These are phyloP conservation scores for Microdochium nivale DNA, from an alignment of 2,329 filamentous ascomycete genomes.

Conservation along the genomic window DNA sequence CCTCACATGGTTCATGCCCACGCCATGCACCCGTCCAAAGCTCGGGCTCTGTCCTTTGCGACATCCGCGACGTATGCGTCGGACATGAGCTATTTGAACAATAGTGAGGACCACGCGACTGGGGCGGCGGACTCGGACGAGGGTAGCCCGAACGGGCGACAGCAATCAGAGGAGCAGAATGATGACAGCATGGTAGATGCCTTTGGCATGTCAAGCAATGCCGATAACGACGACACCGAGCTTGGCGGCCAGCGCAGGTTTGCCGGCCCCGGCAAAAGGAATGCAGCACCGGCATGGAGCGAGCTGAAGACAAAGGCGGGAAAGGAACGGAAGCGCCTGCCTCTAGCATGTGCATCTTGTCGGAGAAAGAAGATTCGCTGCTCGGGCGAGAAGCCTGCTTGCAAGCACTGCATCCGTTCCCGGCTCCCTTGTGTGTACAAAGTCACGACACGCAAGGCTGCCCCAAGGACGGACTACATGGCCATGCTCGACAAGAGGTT, in stretches of 20 bases:
- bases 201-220: conserved; percentile 41
- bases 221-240: conserved; percentile 43
- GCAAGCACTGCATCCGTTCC: conserved; percentile 89
- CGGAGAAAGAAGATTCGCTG: conserved; percentile 96
- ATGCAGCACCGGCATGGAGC: conserved; percentile 61
- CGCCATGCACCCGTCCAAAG: too few species aligned
- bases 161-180: conserved; percentile 35
- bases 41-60: too few species aligned
- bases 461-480: conserved; percentile 96
- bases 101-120: conserved; percentile 5
- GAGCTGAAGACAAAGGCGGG: conserved; percentile 86
- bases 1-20: background rate
- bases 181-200: conserved; percentile 50
- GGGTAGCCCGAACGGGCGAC: conserved; percentile 31
- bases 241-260: conserved; percentile 44
- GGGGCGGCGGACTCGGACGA: conserved; percentile 34
- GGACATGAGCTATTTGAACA: background rate
- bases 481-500: conserved; percentile 94
- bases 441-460: conserved; percentile 87
- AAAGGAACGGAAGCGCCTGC: conserved; percentile 88
- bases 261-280: conserved; percentile 43
- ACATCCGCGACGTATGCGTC: background rate
- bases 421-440: conserved; percentile 97
- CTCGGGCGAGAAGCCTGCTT: conserved; percentile 94
- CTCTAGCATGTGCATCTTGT: conserved; percentile 91